Base-by-base conservation (phyloP, 2,329 filamentous ascomycete genomes). In the Paracoccidioides lutzii region DNA sequence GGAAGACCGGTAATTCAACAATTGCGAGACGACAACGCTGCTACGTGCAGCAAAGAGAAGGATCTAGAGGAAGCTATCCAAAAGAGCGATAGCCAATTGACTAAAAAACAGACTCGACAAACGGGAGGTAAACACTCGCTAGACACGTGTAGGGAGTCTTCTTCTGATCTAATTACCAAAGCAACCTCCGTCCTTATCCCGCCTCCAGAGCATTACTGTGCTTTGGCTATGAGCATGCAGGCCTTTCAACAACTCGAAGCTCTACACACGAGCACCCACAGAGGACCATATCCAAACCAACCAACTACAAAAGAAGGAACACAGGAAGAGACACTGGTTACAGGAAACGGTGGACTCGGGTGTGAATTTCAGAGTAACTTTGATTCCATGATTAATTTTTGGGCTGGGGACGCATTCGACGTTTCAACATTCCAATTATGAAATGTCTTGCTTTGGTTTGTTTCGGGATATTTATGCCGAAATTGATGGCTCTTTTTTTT, bases 351-450 rank as follows among this genome's bases (percentile, higher is more conserved):
- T 48, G 41, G 8, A 15, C 33, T 14, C 8, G 54, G 52, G 30
- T 15, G 40, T 5, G 54, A 56, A 8, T 46, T 52, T 48, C 54
- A 56, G 49, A 38, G 5, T 41, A 48, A 22, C 5, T 58, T 58
- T 52, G 51, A 58, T 10, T 56, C 57, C 3, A 15, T 58, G 50
- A 56, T 56, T 28, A 54, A 58, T 32, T 58, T 58, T 45, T 54
- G 51, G 12, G 28, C 15, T 22, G 22, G 57, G 46, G 32, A 30
- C 7, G 35, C 54, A 54, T 48, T 12, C 49, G 35, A 15, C 49
- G 45, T 52, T 56, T 30, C 57, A 56, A 46, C 7, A 33, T 32
- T 32, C 51, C 43, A 38, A 22, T 38, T 50, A 38, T 50, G 46
- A 50, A 37, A 37, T 50, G 12, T 50, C 14, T 38, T 8, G 15